These are phyloP conservation scores for Ogataea nitratoaversa DNA, from an alignment of 805 yeast genomes.

Conservation along the genomic window DNA sequence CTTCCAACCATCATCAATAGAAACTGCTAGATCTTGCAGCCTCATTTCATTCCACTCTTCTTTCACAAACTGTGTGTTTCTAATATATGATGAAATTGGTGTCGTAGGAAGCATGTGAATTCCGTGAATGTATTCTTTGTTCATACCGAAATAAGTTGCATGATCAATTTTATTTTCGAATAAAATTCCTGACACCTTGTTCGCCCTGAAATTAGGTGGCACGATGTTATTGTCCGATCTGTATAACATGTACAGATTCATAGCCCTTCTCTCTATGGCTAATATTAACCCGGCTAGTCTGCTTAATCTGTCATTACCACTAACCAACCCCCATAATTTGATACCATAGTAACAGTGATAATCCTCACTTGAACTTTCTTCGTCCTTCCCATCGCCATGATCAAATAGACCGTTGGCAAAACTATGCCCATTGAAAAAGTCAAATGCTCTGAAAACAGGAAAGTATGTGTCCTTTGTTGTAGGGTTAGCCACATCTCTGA, in stretches of 20 bases:
- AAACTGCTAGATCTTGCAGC: conserved; percentile 33
- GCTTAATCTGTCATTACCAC: conserved; percentile 49
- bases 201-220: conserved; percentile 48
- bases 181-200: conserved; percentile 64
- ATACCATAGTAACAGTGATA: conserved; percentile 64
- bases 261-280: conserved; percentile 48
- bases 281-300: conserved; percentile 56
- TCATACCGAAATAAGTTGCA: conserved; percentile 65
- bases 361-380: conserved; percentile 70
- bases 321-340: conserved; percentile 63
- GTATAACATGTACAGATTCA: conserved; percentile 54
- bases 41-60: conserved; percentile 39
- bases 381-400: conserved; percentile 65
- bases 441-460: conserved; percentile 64
- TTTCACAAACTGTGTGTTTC: conserved; percentile 45
- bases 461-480: conserved; percentile 46
- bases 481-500: conserved; percentile 70
- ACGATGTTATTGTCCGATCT: conserved; percentile 42
- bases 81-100: conserved; percentile 53
- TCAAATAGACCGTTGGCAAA: conserved; percentile 69
- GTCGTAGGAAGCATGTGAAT: conserved; percentile 76
- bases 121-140: conserved; percentile 65
- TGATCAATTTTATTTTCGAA: conserved; percentile 72
- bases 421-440: conserved; percentile 70
- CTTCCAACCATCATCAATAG: conserved; percentile 57